Conservation (phyloP, 495 filamentous ascomycete genomes). For the Thermochaetoides thermophila region DNA sequence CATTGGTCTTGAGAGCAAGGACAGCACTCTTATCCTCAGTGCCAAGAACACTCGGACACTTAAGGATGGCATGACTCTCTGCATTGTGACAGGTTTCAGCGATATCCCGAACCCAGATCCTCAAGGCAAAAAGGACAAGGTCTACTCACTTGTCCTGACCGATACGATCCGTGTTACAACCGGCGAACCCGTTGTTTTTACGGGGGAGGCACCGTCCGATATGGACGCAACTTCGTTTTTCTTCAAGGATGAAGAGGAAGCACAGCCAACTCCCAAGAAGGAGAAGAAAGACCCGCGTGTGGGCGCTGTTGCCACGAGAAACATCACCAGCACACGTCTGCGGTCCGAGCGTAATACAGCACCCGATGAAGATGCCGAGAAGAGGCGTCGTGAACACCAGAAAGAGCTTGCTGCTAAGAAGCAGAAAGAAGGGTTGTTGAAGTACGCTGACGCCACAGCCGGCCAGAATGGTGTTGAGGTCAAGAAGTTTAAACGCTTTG, state of each 20-base stretch:
- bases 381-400: conserved; percentile 78
- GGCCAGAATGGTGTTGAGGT: conserved; percentile 79
- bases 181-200: conserved; percentile 73
- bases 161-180: conserved; percentile 82
- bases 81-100: conserved; percentile 71
- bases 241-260: conserved; percentile 83
- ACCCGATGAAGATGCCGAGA: conserved; percentile 79
- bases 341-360: conserved; percentile 79
- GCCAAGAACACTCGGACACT: conserved; percentile 67
- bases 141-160: conserved; percentile 76
- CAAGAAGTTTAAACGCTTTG: conserved; percentile 96
- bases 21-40: conserved; percentile 66
- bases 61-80: conserved; percentile 94
- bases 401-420: conserved; percentile 79
- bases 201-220: conserved; percentile 77
- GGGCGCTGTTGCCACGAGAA: conserved; percentile 72
- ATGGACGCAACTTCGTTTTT: conserved; percentile 90
- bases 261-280: conserved; percentile 51
- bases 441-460: conserved; percentile 65
- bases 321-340: conserved; percentile 85
- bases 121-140: conserved; percentile 72
- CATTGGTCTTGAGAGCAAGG: conserved; percentile 82
- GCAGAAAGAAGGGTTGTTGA: conserved; percentile 69
- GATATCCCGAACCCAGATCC: conserved; percentile 72
- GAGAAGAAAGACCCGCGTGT: conserved; percentile 68